Conservation (phyloP, 441 rosid genomes). For the Gossypium trilobum region DNA sequence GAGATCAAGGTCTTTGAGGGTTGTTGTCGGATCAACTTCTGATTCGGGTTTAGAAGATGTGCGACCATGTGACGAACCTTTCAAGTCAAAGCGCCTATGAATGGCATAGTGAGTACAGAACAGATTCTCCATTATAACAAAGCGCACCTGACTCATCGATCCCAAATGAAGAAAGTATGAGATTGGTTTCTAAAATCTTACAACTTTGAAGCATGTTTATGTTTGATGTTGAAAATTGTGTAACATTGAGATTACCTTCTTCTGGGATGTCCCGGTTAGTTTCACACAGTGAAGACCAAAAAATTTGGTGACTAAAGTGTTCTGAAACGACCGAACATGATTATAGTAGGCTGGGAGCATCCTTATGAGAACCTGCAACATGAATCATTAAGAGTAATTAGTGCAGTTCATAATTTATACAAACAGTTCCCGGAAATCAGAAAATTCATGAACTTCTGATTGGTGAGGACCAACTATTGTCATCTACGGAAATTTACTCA, state of each 20-base stretch:
- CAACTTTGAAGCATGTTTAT: not conserved
- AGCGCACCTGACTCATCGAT: slow-evolving; percentile 54
- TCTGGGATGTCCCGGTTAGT: slow-evolving; percentile 72
- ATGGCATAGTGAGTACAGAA: slow-evolving; percentile 69
- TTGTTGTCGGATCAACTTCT: slow-evolving; percentile 70
- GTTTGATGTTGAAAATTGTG: slow-evolving; percentile 5
- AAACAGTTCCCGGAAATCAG: not conserved
- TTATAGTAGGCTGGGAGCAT: slow-evolving; percentile 93
- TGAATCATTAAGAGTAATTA: not conserved
- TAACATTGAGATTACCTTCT: slow-evolving; percentile 46
- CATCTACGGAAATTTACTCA: not conserved
- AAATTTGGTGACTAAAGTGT: slow-evolving; percentile 81
- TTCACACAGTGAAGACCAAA: slow-evolving; percentile 89
- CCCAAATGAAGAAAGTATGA: slow-evolving; percentile 21
- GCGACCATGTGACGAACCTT: slow-evolving; percentile 96
- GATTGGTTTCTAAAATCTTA: slow-evolving; percentile 10
- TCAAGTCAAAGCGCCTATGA: slow-evolving; percentile 85
- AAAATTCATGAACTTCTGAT: not conserved
- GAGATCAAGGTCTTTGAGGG: slow-evolving; percentile 94
- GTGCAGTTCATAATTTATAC: not conserved
- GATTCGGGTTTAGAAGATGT: slow-evolving; percentile 73
- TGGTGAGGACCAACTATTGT: not conserved
- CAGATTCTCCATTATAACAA: slow-evolving; percentile 92
- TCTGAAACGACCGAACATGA: slow-evolving; percentile 73
- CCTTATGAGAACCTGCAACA: slow-evolving; percentile 70